A percentile compares a stretch with the other conserved stretches of the same genome.
These are phyloP conservation scores for Penicillium goetzii DNA, from an alignment of 495 filamentous ascomycete genomes.

Conservation along the genomic window DNA sequence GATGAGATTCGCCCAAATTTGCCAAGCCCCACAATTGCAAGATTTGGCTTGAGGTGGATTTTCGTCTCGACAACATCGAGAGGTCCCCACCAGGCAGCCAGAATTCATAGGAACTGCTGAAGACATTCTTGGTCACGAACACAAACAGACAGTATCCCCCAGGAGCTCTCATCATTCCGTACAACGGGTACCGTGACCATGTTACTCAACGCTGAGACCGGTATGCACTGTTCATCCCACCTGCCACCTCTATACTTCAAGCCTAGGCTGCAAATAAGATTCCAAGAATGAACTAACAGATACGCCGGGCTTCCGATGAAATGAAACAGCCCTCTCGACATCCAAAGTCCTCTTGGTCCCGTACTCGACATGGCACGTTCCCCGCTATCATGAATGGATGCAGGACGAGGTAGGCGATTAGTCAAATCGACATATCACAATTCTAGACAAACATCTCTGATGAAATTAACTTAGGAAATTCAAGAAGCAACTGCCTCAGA, in stretches of 20 bases:
- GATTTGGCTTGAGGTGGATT: constrained; percentile 5
- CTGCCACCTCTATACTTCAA: constrained; percentile 12
- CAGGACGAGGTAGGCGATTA: constrained; percentile 67
- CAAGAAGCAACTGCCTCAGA: constrained; percentile 85
- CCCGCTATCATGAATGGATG: constrained; percentile 88
- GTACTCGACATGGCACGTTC: constrained; percentile 80
- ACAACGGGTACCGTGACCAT: constrained; percentile 22
- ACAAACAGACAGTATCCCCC: background rate
- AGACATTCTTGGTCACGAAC: background rate
- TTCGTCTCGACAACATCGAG: background rate
- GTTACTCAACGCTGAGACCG: constrained; percentile 48
- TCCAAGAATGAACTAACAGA: background rate
- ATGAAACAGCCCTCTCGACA: constrained; percentile 64
- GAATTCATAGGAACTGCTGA: background rate
- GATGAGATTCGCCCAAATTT: background rate
- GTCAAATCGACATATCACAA: background rate
- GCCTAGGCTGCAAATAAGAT: background rate
- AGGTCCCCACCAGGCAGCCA: background rate
- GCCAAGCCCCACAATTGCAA: constrained; percentile 15
- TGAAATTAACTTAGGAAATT: constrained; percentile 61
- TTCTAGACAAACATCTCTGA: background rate
- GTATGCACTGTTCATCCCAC: constrained; percentile 27
- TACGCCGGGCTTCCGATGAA: background rate
- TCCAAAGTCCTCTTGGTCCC: constrained; percentile 73
- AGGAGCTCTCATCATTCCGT: background rate